These are phyloP conservation scores for Sphagnum fallax DNA, from an alignment of 228 moss, liverwort and hornwort genomes.

Conservation along the genomic window DNA sequence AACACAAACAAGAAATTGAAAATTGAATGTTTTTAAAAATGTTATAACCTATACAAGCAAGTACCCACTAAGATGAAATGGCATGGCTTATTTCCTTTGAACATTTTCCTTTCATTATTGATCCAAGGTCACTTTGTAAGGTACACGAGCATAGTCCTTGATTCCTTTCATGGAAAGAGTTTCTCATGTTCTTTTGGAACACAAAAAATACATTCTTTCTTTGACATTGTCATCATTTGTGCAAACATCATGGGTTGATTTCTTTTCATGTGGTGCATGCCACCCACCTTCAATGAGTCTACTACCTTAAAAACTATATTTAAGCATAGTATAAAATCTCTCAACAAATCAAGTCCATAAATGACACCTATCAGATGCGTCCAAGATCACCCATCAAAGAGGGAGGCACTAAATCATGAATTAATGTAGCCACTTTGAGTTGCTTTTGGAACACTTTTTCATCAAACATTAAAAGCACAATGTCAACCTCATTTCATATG, in stretches of 20 bases:
- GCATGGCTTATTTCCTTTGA: background rate
- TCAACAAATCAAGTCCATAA: too few species aligned
- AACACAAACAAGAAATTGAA: background rate
- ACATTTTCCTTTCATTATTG: background rate
- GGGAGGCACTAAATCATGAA: constrained; percentile 36
- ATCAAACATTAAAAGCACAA: constrained; percentile 60
- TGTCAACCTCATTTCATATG: constrained; percentile 56
- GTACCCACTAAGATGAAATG: background rate
- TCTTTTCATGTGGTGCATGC: too few species aligned
- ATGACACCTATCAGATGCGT: constrained; percentile 23
- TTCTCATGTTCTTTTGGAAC: too few species aligned
- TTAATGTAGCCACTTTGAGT: constrained; percentile 40
- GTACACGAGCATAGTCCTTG: background rate
- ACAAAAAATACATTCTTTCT: too few species aligned
- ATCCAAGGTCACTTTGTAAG: background rate
- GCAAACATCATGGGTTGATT: too few species aligned
- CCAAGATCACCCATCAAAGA: constrained; percentile 31
- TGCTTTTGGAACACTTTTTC: constrained; percentile 53
- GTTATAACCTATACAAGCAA: background rate
- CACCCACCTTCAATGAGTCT: too few species aligned
- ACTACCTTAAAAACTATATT: too few species aligned
- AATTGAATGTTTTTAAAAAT: background rate
- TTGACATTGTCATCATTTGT: too few species aligned
- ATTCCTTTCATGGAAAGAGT: background rate
- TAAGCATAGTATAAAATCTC: too few species aligned